Evolutionary conservation across 306 rosid species (phyloP).

Genomic region (Pyrus communis): DNA sequence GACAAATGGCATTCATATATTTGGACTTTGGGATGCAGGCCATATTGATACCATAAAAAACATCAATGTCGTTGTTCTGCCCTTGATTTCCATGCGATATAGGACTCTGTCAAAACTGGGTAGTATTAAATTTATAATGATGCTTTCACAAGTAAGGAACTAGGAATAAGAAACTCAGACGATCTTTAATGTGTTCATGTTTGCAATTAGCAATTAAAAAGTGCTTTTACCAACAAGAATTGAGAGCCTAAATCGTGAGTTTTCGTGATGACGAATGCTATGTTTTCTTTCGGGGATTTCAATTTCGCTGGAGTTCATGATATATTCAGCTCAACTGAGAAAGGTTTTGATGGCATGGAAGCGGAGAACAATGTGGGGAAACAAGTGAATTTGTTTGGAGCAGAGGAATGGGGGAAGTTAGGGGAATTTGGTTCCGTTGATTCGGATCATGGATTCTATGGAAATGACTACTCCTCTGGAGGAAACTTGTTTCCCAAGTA

Average conservation of each 20-base stretch:
- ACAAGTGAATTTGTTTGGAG: slow-evolving; percentile 6
- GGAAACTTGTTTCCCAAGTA: slow-evolving; percentile 16
- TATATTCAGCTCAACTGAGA: slow-evolving; percentile 17
- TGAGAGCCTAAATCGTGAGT: background rate
- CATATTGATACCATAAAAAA: slow-evolving; percentile 24
- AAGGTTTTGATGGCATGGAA: slow-evolving; percentile 12
- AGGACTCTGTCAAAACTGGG: slow-evolving; percentile 13
- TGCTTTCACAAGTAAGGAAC: background rate
- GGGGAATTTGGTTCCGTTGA: slow-evolving; percentile 17
- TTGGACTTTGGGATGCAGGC: slow-evolving; percentile 3
- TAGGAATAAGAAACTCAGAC: background rate
- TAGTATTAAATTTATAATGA: background rate
- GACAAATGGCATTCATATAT: slow-evolving; percentile 4
- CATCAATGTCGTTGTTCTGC: slow-evolving; percentile 11
- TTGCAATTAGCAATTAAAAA: background rate
- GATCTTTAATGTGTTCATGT: background rate
- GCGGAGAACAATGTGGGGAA: slow-evolving; percentile 10
- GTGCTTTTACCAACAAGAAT: background rate
- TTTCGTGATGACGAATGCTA: slow-evolving; percentile 25
- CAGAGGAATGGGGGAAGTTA: slow-evolving; percentile 12
- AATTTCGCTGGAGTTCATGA: slow-evolving; percentile 18
- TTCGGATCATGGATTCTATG: slow-evolving; percentile 18
- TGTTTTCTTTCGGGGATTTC: slow-evolving; percentile 20
- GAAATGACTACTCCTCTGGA: slow-evolving; percentile 3
- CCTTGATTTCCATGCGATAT: slow-evolving; percentile 1